phyloP scores from a whole-genome alignment of 2,329 filamentous ascomycete genomes.

The Raffaelea ambrosiae region DNA sequence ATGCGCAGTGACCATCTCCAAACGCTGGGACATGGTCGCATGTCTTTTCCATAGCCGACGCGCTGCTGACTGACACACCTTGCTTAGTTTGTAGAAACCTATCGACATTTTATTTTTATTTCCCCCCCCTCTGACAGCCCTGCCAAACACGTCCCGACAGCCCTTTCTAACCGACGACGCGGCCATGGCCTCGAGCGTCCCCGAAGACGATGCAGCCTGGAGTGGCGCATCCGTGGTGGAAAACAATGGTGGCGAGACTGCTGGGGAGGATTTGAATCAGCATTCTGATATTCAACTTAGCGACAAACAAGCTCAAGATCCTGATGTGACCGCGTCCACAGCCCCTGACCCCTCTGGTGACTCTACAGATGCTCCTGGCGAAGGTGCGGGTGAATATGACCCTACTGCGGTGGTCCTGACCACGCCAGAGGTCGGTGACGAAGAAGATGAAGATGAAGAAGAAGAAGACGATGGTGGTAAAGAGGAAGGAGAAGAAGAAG shows the following conservation, averaged over 20 bases:
- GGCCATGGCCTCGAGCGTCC: constrained; percentile 18
- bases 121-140: too few species aligned
- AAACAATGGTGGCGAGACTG: constrained; percentile 42
- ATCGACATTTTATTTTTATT: too few species aligned
- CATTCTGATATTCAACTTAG: constrained; percentile 45
- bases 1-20: too few species aligned
- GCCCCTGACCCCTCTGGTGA: constrained; percentile 41
- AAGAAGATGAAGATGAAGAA: not conserved
- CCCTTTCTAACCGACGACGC: too few species aligned
- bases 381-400: constrained; percentile 50
- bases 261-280: constrained; percentile 49
- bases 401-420: constrained; percentile 24
- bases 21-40: too few species aligned
- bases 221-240: constrained; percentile 39
- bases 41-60: too few species aligned
- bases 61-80: too few species aligned
- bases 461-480: not conserved
- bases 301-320: constrained; percentile 44
- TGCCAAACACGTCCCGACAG: too few species aligned
- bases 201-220: constrained; percentile 14
- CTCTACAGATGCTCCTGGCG: constrained; percentile 33
- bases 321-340: constrained; percentile 32
- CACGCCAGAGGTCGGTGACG: not conserved
- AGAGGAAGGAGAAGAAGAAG: not conserved
- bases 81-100: too few species aligned